Evolutionary conservation across 2,329 filamentous ascomycete genomes (phyloP), one percentile per base, ranked within the genome.

Genomic region (Diaporthe sp.): DNA sequence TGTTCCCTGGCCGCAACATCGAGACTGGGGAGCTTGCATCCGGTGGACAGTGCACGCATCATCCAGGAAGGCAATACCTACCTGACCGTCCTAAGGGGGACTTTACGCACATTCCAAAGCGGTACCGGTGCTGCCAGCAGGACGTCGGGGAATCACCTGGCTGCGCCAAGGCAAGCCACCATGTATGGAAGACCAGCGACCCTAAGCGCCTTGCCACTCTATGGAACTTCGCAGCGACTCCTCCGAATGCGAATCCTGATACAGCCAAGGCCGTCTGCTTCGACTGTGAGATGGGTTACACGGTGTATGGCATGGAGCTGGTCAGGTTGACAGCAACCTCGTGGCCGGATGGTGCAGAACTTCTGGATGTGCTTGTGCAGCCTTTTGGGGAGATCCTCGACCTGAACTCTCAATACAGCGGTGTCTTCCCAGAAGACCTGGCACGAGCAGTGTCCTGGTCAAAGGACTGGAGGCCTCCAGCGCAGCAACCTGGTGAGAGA

Each of bases 221-320:
- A 4, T 88, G 97, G 79, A 95, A 96, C 69, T 99, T 97, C 81
- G 89, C 91, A 73, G 84, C 90, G 75, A 98, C 97, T 0, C 96
- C 96, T 0, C 83, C 87, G 17, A 95, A 95, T 77, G 81, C 85
- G 1, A 79, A 84, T 2, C 86, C 85, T 1, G 84, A 86, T 0
- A 79, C 82, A 1, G 85, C 88, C 70, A 89, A 90, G 47, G 94
- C 93, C 3, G 91, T 98, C 15, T 93, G 92, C 77, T 96, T 99
- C 79, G 97, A 99, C 82, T 98, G 97, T 79, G 97, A 99, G 81
- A 99, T 99, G 97, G 94, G 94, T 6, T 98, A 97, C 81, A 99
- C 97, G 0, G 94, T 94, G 0, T 84, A 93, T 66, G 97, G 97
- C 0, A 86, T 98, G 77, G 97, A 99, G 82, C 88, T 99, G 25